Evolutionary conservation across 495 filamentous ascomycete genomes (phyloP).

Genomic region (Neurospora sp.): DNA sequence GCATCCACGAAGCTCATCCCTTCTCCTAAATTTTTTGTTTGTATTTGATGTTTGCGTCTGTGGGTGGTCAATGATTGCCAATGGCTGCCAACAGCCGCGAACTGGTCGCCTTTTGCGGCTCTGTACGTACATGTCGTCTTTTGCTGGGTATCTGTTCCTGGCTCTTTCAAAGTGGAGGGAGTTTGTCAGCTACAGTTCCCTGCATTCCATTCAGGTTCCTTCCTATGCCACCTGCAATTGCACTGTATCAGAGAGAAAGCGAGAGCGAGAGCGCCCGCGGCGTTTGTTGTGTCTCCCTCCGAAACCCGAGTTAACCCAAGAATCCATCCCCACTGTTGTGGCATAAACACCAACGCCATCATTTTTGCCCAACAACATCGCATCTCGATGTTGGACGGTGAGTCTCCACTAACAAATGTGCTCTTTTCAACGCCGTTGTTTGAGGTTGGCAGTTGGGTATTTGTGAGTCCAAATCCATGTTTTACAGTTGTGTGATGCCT

Average conservation of each 20-base stretch:
- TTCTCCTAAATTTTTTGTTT: background rate
- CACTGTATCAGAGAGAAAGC: background rate
- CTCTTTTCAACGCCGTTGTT: background rate
- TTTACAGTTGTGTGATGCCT: background rate
- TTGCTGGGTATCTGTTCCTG: background rate
- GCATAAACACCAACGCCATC: background rate
- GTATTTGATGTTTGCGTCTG: background rate
- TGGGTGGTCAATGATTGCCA: background rate
- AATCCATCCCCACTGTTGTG: background rate
- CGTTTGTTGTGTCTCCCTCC: background rate
- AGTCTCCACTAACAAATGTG: background rate
- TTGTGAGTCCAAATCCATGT: background rate
- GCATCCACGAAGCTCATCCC: background rate
- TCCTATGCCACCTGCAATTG: background rate
- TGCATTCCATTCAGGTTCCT: background rate
- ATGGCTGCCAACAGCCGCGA: background rate
- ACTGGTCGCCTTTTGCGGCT: background rate
- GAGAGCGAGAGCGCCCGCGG: background rate
- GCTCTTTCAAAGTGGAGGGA: background rate
- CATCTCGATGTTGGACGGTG: conserved; percentile 67
- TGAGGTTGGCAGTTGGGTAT: background rate
- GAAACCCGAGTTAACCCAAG: background rate
- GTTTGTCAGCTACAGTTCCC: background rate
- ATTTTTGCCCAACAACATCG: conserved; percentile 58
- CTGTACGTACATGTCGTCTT: background rate